Percentiles rank a stretch among this genome's conserved stretches.
phyloP scores from a whole-genome alignment of 2,329 filamentous ascomycete species.

The Ophiognomonia clavigignenti-juglandacearum region DNA sequence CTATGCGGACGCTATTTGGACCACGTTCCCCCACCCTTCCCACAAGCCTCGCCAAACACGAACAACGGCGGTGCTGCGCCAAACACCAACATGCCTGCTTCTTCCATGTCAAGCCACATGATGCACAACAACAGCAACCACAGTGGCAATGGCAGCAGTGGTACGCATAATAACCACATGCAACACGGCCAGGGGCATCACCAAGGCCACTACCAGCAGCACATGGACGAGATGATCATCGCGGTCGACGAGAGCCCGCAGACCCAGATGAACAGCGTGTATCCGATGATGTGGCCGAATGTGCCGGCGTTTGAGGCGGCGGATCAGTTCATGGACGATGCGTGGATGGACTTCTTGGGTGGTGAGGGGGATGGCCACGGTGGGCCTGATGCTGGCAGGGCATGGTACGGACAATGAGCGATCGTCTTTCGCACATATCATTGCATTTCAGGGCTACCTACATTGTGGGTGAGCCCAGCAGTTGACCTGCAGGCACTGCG shows the following conservation, averaged over 20 bases:
- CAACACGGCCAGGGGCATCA: conserved; percentile 9
- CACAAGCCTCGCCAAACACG: conserved; percentile 13
- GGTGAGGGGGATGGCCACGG: conserved; percentile 14
- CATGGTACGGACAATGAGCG: conserved; percentile 14
- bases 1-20: conserved; percentile 34
- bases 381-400: conserved; percentile 6
- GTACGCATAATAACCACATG: conserved; percentile 11
- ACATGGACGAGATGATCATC: conserved; percentile 18
- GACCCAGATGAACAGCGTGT: conserved; percentile 37
- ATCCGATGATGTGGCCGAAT: conserved; percentile 43
- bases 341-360: conserved; percentile 32
- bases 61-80: conserved; percentile 8
- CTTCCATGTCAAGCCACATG: neutral
- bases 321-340: conserved; percentile 33
- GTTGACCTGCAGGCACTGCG: too few species aligned
- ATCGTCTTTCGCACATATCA: neutral
- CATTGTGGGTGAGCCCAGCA: too few species aligned
- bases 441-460: too few species aligned
- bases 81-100: conserved; percentile 5
- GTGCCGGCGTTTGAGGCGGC: conserved; percentile 30
- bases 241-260: conserved; percentile 34
- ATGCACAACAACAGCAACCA: conserved; percentile 6
- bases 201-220: conserved; percentile 14
- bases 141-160: neutral
- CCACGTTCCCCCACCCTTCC: conserved; percentile 16